A percentile compares a stretch with the other conserved stretches of the same genome.
Evolutionary conservation across 2,329 filamentous ascomycete species (phyloP).

Genomic region (Talaromyces pinophilus): DNA sequence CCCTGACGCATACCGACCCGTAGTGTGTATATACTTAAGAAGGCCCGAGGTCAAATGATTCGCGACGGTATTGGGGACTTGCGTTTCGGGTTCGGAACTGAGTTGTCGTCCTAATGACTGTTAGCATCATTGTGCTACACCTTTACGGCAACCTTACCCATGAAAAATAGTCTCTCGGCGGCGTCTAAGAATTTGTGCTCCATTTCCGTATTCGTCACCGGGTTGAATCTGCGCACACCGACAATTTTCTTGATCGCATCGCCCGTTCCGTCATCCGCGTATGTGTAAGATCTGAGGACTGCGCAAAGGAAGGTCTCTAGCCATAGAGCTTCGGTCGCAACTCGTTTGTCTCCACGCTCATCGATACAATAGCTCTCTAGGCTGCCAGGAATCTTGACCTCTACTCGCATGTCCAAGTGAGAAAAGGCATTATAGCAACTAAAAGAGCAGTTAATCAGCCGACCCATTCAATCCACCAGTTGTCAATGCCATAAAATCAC

Average conservation of each 20-base stretch:
- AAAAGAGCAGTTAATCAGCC: slow-evolving; percentile 14
- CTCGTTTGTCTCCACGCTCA: slow-evolving; percentile 90
- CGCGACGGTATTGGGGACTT: slow-evolving; percentile 93
- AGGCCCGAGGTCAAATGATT: slow-evolving; percentile 95
- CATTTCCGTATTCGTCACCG: slow-evolving; percentile 95
- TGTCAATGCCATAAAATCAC: slow-evolving; percentile 28
- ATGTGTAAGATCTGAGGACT: slow-evolving; percentile 90
- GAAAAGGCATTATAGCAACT: slow-evolving; percentile 99
- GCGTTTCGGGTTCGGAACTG: slow-evolving; percentile 93
- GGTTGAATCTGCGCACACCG: slow-evolving; percentile 95
- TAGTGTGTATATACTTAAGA: slow-evolving; percentile 91
- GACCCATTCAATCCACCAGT: background rate
- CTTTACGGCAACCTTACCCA: slow-evolving; percentile 57
- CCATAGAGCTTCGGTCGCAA: slow-evolving; percentile 92
- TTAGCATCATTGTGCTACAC: slow-evolving; percentile 1
- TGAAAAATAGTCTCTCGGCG: slow-evolving; percentile 92
- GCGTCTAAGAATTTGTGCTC: slow-evolving; percentile 95
- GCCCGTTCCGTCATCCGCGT: slow-evolving; percentile 91
- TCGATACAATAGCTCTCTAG: slow-evolving; percentile 98
- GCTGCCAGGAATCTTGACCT: slow-evolving; percentile 93
- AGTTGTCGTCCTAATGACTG: slow-evolving; percentile 75
- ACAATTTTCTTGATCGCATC: slow-evolving; percentile 96
- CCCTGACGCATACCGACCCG: slow-evolving; percentile 87
- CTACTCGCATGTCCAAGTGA: slow-evolving; percentile 94
- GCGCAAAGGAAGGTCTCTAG: slow-evolving; percentile 96